phyloP scores from a whole-genome alignment of 495 filamentous ascomycete species.

The Paragyromitra xinjiangensis region DNA sequence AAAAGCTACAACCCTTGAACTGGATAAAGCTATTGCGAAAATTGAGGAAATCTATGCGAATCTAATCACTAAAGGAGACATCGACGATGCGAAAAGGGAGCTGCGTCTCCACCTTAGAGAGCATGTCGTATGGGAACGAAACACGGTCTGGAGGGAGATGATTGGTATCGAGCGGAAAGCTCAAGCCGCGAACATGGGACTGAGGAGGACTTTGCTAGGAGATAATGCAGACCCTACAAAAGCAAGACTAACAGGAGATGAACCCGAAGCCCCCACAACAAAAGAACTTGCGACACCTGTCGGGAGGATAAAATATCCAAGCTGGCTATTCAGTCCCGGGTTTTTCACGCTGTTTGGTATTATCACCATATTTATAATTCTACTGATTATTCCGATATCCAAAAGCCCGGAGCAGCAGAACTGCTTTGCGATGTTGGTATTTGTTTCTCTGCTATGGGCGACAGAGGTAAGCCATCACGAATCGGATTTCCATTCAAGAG shows the following conservation, averaged over 20 bases:
- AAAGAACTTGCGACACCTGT: slow-evolving; percentile 83
- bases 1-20: slow-evolving; percentile 69
- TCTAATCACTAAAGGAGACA: slow-evolving; percentile 81
- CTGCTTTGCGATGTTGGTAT: slow-evolving; percentile 90
- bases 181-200: slow-evolving; percentile 90
- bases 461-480: slow-evolving; percentile 75
- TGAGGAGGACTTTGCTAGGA: slow-evolving; percentile 79
- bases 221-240: slow-evolving; percentile 73
- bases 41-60: slow-evolving; percentile 83
- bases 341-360: slow-evolving; percentile 80
- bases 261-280: slow-evolving; percentile 65
- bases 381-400: slow-evolving; percentile 81
- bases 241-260: slow-evolving; percentile 83
- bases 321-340: slow-evolving; percentile 82
- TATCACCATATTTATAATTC: slow-evolving; percentile 72
- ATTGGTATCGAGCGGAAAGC: slow-evolving; percentile 97
- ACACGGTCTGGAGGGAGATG: slow-evolving; percentile 98
- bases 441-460: slow-evolving; percentile 95
- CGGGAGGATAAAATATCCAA: slow-evolving; percentile 76
- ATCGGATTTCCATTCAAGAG: neutral
- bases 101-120: slow-evolving; percentile 90
- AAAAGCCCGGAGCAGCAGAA: slow-evolving; percentile 89
- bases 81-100: slow-evolving; percentile 77
- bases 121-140: slow-evolving; percentile 98
- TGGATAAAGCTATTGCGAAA: slow-evolving; percentile 74